Base-by-base conservation (phyloP, 1,284 basidiomycete genomes). In the Pascua sp. region DNA sequence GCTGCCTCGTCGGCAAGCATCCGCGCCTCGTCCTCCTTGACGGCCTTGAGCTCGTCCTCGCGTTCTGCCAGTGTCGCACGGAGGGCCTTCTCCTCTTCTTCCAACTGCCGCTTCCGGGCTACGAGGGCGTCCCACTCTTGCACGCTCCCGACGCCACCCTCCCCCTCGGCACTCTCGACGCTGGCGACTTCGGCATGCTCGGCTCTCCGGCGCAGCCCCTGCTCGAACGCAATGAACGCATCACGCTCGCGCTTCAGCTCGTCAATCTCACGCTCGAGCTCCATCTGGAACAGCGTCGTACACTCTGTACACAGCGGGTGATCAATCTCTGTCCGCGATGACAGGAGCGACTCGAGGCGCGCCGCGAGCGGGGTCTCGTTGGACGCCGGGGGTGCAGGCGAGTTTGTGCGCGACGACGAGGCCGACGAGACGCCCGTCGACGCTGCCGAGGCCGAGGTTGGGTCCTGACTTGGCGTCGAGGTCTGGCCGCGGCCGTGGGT, bases 291-390 rank as follows among this genome's bases (percentile, higher is more conserved):
- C 53, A 88, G 83, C 67, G 90, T 86, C 2, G 93, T 91, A 75
- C 96, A 99, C 69, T 96, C 92, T 1, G 88, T 85, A 73, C 96
- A 99, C 11, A 99, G 82, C 4, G 96, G 96, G 75, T 98, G 95
- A 73, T 95, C 91, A 51, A 96, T 84, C 45, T 90, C 88, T 49
- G 90, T 89, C 44, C 86, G 81, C 50, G 85, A 84, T 4, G 89
- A 89, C 32, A 94, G 80, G 44, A 93, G 77, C 67, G 87, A 85
- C 71, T 93, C 89, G 39, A 95, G 81, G 42, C 71, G 69, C 11
- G 66, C 57, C 0, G 70, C 64, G 2, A 76, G 48, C 9, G 42
- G 47, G 38, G 57, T 53, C n/a, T 43, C 44, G 58, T 42, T 43
- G 56, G 24, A 32, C 24, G 7, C 24, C 55, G 47, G 69, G 4